Base-by-base conservation (phyloP, 192 early-diverging fungal species). In the Thoreauomyces humboldtii region DNA sequence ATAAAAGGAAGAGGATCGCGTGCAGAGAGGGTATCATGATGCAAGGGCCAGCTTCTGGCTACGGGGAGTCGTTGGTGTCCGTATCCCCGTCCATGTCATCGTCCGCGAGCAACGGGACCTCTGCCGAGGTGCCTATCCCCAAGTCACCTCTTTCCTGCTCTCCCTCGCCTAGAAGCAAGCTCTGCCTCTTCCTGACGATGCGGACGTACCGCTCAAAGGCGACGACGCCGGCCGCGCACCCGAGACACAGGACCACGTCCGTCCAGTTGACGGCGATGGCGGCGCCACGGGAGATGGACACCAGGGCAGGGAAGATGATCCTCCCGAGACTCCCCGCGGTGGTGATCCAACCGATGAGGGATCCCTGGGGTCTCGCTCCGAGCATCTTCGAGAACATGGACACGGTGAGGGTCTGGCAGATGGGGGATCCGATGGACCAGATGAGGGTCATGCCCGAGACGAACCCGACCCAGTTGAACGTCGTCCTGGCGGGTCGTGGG, bases 371-470 rank as follows among this genome's bases (percentile, higher is more conserved):
- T 7, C 68, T 43, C 24, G 41, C 28, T 1, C 74, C 74, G 34
- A 76, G 48, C 71, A 76, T 63, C 22, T 60, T 65, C 22, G 65
- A 69, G 41, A 66, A 73, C 48, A 64, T 73, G 43, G 42, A 62
- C 36, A 76, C 64, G 17, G 74, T 76, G 9, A 76, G 61, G 14
- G 74, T 76, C 36, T 76, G 74, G 58, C 70, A 73, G 28, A 76
- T 69, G 0, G 74, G 74, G 19, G 61, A 65, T 7, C 71, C 74
- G 17, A 76, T 43, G 2, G 70, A 68, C 74, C 74, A 76, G 34
- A 73, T 59, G 4, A 72, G 41, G 4, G 55, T 43, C 66, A 73
- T 70, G n/a, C 70, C 74, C 24, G 36, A 50, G 19, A 61, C 57
- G 50, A 76, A 76, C 6, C 19, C 24, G 0, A 25, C 7, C 47